Evolutionary conservation across 2,329 filamentous ascomycete genomes (phyloP), one percentile per base, ranked within the genome.

Genomic region (Colletotrichum graminicola): DNA sequence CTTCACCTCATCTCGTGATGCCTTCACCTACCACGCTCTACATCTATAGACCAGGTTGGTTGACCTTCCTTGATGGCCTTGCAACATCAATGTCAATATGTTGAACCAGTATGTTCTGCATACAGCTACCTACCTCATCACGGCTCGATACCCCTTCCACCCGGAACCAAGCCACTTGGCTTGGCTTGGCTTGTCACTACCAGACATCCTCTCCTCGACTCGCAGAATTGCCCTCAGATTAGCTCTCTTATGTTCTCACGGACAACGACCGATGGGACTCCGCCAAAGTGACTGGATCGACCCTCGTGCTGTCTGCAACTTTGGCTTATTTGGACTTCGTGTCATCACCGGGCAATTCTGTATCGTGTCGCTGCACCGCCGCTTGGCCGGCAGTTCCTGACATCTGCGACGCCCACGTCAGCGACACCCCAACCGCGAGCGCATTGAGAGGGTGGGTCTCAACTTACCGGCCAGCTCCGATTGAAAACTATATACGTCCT

Each of bases 211-310:
- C 8, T 14, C 11, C 26, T 29, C 36, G 18, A 54, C 34, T 23
- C 8, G 56, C 12, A 73, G 49, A 67, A 67, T 54, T 68, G 77
- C 81, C 79, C 80, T 82, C 80, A 82, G 80, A 81, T 82, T 78
- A 82, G 80, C 80, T 82, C 80, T 82, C 80, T 80, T 78, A 56
- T 72, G 80, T 82, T 82, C 80, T 80, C 80, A 81, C 74, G 67
- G 80, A 80, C 79, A 80, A 80, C 79, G 72, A 52, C 75, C 69
- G 67, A 75, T 32, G 55, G 59, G 66, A 34, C 65, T 66, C 57
- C 65, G 55, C 62, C 67, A 47, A 29, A 18, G 61, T 69, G 67
- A 49, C 67, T 66, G 63, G 69, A 61, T 69, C 29, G 55, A 55
- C 74, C 75, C 65, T 67, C 71, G 78, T 74, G 79, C 76, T 80